Base-by-base conservation (phyloP, 306 rosid species). In the Sphenostylis stenocarpa region DNA sequence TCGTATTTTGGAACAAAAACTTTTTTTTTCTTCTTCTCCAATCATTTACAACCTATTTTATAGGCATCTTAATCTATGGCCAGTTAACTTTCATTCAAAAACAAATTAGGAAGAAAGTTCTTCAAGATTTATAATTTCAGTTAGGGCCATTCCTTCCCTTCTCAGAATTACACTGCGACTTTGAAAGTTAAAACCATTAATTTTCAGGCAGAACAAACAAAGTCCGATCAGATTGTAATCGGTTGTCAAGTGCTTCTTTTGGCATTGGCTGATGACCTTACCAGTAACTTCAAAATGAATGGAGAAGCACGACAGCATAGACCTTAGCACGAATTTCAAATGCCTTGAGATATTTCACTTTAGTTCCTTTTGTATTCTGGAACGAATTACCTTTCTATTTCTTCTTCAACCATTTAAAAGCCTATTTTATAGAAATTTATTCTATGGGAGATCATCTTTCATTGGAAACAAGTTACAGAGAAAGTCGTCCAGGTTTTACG, bases 31-130 rank as follows among this genome's bases (percentile, higher is more conserved):
- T 60, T 3, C 67, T 34, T 6, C 4, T 19, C 6, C 2, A 3
- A 23, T 43, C 19, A 52, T 39, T 71, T 49, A 67, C 74, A 57
- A 6, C 64, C 70, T 33, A 21, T 15, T 44, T 34, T 28, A 43
- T 23, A 78, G 29, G 33, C 39, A 78, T 43, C 1, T 67, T 16
- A 41, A 77, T 41, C 13, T 41, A 19, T 23, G 43, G 19, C 13
- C 4, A 65, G 53, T 62, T 52, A 72, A 68, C 29, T 70, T 68
- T 3, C 10, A 63, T 41, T 64, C 15, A 29, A 45, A n/a, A 57
- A 19, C 29, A 56, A 62, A 47, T 77, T 29, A 43, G 48, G 39
- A 67, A 61, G 33, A 44, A 67, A 70, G 33, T 65, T 52, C 45
- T 45, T 55, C 13, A 64, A 13, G 34, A 43, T 72, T 41, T 38